phyloP scores from a whole-genome alignment of 2,329 filamentous ascomycete species.

The Ambrosiella xylebori region DNA sequence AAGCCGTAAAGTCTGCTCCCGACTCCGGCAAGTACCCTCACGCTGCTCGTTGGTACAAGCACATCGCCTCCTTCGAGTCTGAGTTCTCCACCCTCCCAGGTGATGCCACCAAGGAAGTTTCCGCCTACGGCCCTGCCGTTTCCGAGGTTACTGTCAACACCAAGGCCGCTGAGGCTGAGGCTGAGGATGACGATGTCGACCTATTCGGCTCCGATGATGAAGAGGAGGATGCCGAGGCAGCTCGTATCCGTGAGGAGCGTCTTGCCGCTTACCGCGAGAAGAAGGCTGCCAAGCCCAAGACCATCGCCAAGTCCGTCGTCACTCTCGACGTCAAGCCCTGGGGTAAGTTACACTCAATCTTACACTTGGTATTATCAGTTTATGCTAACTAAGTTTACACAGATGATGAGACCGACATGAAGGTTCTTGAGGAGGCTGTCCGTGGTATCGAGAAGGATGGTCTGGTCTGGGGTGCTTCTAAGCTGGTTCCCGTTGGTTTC shows the following conservation, averaged over 20 bases:
- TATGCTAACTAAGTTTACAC: slow-evolving; percentile 15
- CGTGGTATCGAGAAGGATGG: slow-evolving; percentile 78
- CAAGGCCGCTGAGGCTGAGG: slow-evolving; percentile 66
- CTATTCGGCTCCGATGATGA: slow-evolving; percentile 88
- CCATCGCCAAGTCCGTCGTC: slow-evolving; percentile 86
- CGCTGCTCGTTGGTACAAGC: slow-evolving; percentile 97
- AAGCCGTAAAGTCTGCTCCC: slow-evolving; percentile 63
- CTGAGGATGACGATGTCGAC: slow-evolving; percentile 56
- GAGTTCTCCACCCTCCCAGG: slow-evolving; percentile 85
- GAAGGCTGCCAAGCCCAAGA: slow-evolving; percentile 88
- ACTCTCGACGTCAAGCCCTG: slow-evolving; percentile 96
- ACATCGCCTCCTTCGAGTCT: slow-evolving; percentile 81
- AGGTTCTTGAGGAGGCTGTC: slow-evolving; percentile 61
- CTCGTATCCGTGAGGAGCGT: slow-evolving; percentile 68
- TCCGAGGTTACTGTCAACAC: slow-evolving; percentile 66
- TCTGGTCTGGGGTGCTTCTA: slow-evolving; percentile 86
- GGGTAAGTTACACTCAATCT: slow-evolving; percentile 50
- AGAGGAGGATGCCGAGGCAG: slow-evolving; percentile 82
- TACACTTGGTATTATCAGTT: slow-evolving; percentile 15
- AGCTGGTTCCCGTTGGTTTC: slow-evolving; percentile 80
- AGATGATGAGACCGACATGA: slow-evolving; percentile 93
- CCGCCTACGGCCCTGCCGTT: slow-evolving; percentile 76
- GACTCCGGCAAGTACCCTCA: slow-evolving; percentile 77
- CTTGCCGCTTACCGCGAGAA: slow-evolving; percentile 90
- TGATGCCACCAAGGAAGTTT: slow-evolving; percentile 77